Evolutionary conservation across 306 rosid species (phyloP).

Genomic region (Inga laurina): DNA sequence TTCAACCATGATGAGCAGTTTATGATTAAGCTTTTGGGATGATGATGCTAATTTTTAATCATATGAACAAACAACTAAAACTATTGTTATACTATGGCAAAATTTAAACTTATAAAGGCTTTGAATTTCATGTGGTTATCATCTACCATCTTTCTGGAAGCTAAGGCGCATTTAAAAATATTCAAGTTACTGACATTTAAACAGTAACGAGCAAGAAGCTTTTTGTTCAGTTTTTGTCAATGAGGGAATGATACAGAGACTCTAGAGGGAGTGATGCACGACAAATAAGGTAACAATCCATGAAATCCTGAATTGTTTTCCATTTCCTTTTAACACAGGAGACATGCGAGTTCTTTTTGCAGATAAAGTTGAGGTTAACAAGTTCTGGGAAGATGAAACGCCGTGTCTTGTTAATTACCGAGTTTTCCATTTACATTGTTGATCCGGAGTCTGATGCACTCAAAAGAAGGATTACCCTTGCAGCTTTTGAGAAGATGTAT

Average conservation of each 20-base stretch:
- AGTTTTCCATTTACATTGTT: constrained; percentile 56
- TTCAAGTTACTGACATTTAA: not conserved
- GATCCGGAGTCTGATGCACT: constrained; percentile 68
- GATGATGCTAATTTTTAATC: no score
- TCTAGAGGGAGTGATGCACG: not conserved
- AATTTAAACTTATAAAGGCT: not conserved
- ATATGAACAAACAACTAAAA: no score
- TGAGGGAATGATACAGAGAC: not conserved
- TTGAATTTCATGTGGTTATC: not conserved
- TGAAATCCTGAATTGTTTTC: constrained; percentile 12
- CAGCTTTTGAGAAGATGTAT: constrained; percentile 69
- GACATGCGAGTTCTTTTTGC: constrained; percentile 71
- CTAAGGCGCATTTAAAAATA: not conserved
- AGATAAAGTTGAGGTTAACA: constrained; percentile 72
- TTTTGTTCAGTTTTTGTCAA: not conserved
- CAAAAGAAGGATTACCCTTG: constrained; percentile 70
- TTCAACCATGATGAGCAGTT: not conserved
- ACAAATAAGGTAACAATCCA: not conserved
- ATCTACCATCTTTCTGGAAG: not conserved
- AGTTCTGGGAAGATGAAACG: constrained; percentile 77
- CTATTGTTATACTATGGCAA: not conserved
- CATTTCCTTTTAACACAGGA: constrained; percentile 44
- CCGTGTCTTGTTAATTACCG: constrained; percentile 64
- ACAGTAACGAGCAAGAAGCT: not conserved
- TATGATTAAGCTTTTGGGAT: not conserved